These are phyloP conservation scores for Phytophthora fragariae DNA, from an alignment of 352 stramenopile genomes.

Conservation along the genomic window DNA sequence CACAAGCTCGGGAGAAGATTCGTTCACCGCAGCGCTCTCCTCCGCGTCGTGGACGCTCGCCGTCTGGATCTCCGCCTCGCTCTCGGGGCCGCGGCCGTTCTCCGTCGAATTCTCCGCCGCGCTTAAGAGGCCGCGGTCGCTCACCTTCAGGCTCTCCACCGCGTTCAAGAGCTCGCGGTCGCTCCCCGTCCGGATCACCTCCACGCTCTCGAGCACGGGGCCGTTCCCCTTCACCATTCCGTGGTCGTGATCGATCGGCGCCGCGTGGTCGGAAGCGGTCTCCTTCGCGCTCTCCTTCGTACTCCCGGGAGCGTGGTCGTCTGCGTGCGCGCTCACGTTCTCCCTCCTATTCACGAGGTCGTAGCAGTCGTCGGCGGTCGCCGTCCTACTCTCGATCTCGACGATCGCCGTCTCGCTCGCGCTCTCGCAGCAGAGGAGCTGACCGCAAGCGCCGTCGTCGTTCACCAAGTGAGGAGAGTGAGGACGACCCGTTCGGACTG, in stretches of 20 bases:
- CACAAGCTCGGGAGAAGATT: slow-evolving; percentile 3
- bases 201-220: slow-evolving; percentile 34
- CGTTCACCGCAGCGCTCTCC: slow-evolving; percentile 21
- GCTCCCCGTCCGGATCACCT: slow-evolving; percentile 41
- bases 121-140: slow-evolving; percentile 28
- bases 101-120: slow-evolving; percentile 36
- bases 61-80: slow-evolving; percentile 31
- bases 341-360: slow-evolving; percentile 36
- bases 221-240: slow-evolving; percentile 30
- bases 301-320: slow-evolving; percentile 27
- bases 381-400: slow-evolving; percentile 47
- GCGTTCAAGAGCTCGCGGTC: slow-evolving; percentile 32
- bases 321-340: slow-evolving; percentile 41
- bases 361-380: slow-evolving; percentile 34
- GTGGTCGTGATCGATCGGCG: slow-evolving; percentile 32
- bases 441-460: slow-evolving; percentile 62
- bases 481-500: slow-evolving; percentile 85
- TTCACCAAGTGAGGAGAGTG: slow-evolving; percentile 54
- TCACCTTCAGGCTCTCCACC: slow-evolving; percentile 25
- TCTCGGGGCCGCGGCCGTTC: slow-evolving; percentile 24
- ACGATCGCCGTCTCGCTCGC: slow-evolving; percentile 46
- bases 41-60: slow-evolving; percentile 14
- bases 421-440: slow-evolving; percentile 46
- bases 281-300: slow-evolving; percentile 31
- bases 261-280: slow-evolving; percentile 35